Evolutionary conservation across 2,329 filamentous ascomycete species (phyloP).

Genomic region (Venturiaceae sp.): DNA sequence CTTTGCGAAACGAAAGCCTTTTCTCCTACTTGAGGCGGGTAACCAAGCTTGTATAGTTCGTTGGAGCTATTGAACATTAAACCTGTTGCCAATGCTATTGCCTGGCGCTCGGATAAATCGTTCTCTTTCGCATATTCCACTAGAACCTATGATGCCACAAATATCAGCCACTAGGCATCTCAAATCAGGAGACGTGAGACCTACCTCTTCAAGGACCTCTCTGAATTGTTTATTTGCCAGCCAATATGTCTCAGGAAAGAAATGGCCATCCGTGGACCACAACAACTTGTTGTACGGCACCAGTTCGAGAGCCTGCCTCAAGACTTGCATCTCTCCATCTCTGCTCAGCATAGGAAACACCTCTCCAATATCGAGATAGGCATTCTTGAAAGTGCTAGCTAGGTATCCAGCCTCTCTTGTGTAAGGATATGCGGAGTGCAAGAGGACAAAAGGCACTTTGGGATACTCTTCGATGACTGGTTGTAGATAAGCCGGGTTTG

Average conservation of each 20-base stretch:
- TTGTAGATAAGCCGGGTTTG: conserved; percentile 70
- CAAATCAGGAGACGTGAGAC: conserved; percentile 12
- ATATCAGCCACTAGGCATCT: background rate
- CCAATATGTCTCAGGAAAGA: conserved; percentile 68
- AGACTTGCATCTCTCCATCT: conserved; percentile 61
- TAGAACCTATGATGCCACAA: conserved; percentile 43
- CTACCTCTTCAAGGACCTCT: conserved; percentile 57
- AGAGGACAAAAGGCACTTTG: conserved; percentile 61
- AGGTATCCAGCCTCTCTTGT: conserved; percentile 71
- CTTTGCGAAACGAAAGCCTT: background rate
- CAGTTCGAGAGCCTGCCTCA: conserved; percentile 66
- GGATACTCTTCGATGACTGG: conserved; percentile 61
- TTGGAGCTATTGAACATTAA: conserved; percentile 73
- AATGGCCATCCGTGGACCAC: conserved; percentile 74
- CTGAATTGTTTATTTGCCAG: conserved; percentile 64
- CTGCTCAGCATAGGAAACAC: conserved; percentile 72
- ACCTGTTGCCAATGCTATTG: conserved; percentile 53
- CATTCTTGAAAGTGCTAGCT: conserved; percentile 66
- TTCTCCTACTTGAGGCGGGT: conserved; percentile 20
- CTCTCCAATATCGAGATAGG: conserved; percentile 74
- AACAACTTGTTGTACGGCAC: conserved; percentile 66
- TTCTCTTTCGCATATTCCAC: conserved; percentile 55
- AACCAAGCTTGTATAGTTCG: conserved; percentile 55
- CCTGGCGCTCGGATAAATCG: conserved; percentile 52
- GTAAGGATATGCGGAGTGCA: conserved; percentile 76